Evolutionary conservation across 179 eudicot genomes (phyloP).

Genomic region (Beta corolliflora): DNA sequence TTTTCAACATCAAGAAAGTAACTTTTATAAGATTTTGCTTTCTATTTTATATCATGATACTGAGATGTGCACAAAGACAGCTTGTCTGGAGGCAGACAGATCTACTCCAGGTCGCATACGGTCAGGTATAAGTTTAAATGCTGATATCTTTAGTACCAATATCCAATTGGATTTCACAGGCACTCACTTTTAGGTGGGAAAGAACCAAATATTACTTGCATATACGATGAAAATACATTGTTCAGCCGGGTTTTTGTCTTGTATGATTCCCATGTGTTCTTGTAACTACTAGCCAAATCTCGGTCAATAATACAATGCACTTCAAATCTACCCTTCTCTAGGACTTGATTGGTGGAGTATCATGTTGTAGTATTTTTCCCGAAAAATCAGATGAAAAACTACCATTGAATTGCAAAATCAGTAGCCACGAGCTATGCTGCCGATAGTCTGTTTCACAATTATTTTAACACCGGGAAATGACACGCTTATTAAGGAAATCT

Average conservation of each 20-base stretch:
- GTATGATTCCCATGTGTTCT: slow-evolving; percentile 15
- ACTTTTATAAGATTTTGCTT: not conserved
- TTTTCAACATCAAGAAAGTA: not conserved
- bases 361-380: not conserved
- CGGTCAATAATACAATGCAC: slow-evolving; percentile 3
- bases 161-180: not conserved
- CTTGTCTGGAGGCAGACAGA: slow-evolving; percentile 6
- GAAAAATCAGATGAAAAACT: not conserved
- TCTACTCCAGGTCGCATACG: not conserved
- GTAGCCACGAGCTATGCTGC: not conserved
- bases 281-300: not conserved
- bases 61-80: not conserved
- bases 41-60: not conserved
- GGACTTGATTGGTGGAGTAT: not conserved
- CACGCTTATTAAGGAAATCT: not conserved
- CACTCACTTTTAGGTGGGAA: slow-evolving; percentile 11
- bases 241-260: not conserved
- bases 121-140: not conserved
- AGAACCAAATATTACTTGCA: not conserved
- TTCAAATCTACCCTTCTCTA: slow-evolving; percentile 11
- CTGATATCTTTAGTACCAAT: not conserved
- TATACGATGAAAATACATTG: slow-evolving; percentile 1
- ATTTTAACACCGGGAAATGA: not conserved
- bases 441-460: not conserved
- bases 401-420: not conserved